Base-by-base conservation (phyloP, 305 asterid genomes). In the Fraxinus nigra region DNA sequence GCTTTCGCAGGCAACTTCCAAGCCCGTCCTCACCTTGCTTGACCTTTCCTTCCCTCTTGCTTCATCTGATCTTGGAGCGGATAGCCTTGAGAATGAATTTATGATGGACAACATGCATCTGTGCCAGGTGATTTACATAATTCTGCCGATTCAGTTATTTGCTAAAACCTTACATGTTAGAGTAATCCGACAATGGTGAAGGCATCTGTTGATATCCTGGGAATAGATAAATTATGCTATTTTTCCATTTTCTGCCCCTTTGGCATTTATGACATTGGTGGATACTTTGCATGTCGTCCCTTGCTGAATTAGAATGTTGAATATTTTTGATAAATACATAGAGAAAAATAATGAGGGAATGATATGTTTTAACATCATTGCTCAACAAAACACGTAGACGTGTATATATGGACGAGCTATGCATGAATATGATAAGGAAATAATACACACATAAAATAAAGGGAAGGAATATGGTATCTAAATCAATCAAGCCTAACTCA, bases 21-120 rank as follows among this genome's bases (percentile, higher is more conserved):
- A 94, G 91, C 98, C 98, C 79, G 87, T 93, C 82, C 95, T 92
- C 83, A 91, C 94, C 80, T 86, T 94, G 88, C 85, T 93, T 72
- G 99, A 94, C 91, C 91, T 92, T 86, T 93, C 97, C 81, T 88
- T 96, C 84, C 98, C 98, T 74, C 95, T 94, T 81, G 97, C 98
- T 82, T 85, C 97, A 70, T 97, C 99, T 80, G 98, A 97, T 85
- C 97, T 97, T 30, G 98, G 98, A 77, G 98, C 98, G 33, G 99
- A 94, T 81, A 89, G 67, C 87, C 96, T 94, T 6, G 99, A 97
- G 90, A 97, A 97, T 83, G 99, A 97, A 85, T 92, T 94, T 82
- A 90, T 97, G 83, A 84, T 92, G 88, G 85, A 69, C 86, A 94
- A 90, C 88, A 92, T 92, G 94, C 95, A 91, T 87, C 94, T 94